Percentiles rank a stretch among this genome's conserved stretches.
Evolutionary conservation across 306 rosid genomes (phyloP).

Genomic region (Rosa chinensis): DNA sequence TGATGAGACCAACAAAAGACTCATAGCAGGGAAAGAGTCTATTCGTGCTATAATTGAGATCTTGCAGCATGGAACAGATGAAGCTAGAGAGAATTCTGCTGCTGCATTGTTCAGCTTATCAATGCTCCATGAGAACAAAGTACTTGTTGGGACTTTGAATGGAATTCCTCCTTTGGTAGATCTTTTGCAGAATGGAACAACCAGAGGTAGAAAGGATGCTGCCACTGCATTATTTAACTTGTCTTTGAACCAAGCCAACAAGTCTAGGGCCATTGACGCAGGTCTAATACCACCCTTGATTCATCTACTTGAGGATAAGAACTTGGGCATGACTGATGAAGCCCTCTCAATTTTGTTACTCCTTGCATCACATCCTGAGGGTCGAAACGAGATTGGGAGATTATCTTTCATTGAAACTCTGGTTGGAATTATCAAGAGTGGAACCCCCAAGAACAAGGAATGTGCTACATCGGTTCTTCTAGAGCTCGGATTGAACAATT

Average conservation of each 20-base stretch:
- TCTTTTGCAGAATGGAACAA: slow-evolving; percentile 55
- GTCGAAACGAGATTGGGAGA: slow-evolving; percentile 58
- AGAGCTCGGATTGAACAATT: slow-evolving; percentile 61
- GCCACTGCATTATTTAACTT: slow-evolving; percentile 77
- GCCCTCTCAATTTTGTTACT: slow-evolving; percentile 73
- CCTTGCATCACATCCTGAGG: slow-evolving; percentile 63
- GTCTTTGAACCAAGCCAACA: slow-evolving; percentile 60
- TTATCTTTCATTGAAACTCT: slow-evolving; percentile 68
- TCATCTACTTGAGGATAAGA: slow-evolving; percentile 46
- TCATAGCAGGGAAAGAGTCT: slow-evolving; percentile 69
- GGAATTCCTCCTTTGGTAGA: slow-evolving; percentile 70
- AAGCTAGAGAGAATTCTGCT: slow-evolving; percentile 83
- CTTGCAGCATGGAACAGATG: slow-evolving; percentile 55
- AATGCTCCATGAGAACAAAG: slow-evolving; percentile 77
- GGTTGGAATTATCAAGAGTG: slow-evolving; percentile 52
- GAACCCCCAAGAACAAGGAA: slow-evolving; percentile 84
- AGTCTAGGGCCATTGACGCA: slow-evolving; percentile 61
- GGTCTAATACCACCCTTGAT: slow-evolving; percentile 66
- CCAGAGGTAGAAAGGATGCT: slow-evolving; percentile 86
- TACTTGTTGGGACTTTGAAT: slow-evolving; percentile 49
- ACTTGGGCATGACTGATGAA: slow-evolving; percentile 78
- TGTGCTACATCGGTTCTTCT: slow-evolving; percentile 79
- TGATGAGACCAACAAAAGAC: slow-evolving; percentile 70
- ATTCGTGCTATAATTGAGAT: slow-evolving; percentile 77
- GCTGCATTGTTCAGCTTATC: slow-evolving; percentile 87